These are phyloP conservation scores for Lycium ferocissimum DNA, from an alignment of 257 asterid genomes.

Conservation along the genomic window DNA sequence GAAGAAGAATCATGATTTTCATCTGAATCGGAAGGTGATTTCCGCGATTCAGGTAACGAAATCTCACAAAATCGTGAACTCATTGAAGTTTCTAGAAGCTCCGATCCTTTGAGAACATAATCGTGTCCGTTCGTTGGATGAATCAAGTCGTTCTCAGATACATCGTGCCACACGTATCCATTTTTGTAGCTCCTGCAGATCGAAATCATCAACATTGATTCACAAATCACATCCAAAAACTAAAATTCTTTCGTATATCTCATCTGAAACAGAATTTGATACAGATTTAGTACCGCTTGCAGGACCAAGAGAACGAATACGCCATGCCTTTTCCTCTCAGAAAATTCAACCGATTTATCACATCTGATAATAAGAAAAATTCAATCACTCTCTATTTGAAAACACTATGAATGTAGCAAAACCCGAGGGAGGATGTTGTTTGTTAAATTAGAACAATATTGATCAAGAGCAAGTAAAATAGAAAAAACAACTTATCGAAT, in stretches of 20 bases:
- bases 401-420: background rate
- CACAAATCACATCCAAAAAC: background rate
- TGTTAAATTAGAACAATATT: no score
- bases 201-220: background rate
- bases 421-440: no score
- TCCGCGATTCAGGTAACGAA: background rate
- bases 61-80: slow-evolving; percentile 23
- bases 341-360: slow-evolving; percentile 45
- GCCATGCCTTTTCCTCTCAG: slow-evolving; percentile 55
- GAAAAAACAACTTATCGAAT: no score
- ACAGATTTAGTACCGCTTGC: slow-evolving; percentile 39
- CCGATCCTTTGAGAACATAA: slow-evolving; percentile 52
- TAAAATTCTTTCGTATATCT: background rate
- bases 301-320: slow-evolving; percentile 51
- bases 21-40: slow-evolving; percentile 1
- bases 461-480: no score
- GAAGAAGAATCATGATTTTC: slow-evolving; percentile 32
- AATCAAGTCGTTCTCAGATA: slow-evolving; percentile 48
- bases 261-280: background rate
- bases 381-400: background rate
- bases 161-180: slow-evolving; percentile 55
- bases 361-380: slow-evolving; percentile 33
- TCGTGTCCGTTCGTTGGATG: slow-evolving; percentile 47
- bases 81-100: slow-evolving; percentile 32
- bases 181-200: slow-evolving; percentile 49